These are phyloP conservation scores for Clavispora vitiphila DNA, from an alignment of 805 yeast genomes.

Conservation along the genomic window DNA sequence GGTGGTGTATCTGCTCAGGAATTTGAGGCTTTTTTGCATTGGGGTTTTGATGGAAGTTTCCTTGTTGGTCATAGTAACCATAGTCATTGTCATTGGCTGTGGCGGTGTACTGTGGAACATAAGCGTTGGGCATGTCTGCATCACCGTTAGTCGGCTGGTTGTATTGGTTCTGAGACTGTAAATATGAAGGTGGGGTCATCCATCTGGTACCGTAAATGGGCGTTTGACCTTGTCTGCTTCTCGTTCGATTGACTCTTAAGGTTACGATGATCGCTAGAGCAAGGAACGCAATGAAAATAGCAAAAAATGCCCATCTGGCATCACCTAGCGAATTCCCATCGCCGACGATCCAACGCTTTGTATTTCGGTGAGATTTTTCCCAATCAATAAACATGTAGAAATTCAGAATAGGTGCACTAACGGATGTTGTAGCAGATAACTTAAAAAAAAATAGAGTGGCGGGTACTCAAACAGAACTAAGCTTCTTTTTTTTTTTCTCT, in stretches of 20 bases:
- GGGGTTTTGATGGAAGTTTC: conserved; percentile 27
- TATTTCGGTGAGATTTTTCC: not conserved
- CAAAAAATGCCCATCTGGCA: conserved; percentile 65
- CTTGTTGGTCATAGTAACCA: conserved; percentile 69
- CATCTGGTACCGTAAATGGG: conserved; percentile 77
- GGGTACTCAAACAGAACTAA: too few species aligned
- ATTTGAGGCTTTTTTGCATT: conserved; percentile 13
- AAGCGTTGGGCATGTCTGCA: conserved; percentile 35
- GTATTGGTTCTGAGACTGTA: conserved; percentile 58
- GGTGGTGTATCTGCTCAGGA: conserved; percentile 12
- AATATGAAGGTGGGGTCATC: conserved; percentile 82
- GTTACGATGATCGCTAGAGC: conserved; percentile 46
- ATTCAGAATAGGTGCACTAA: too few species aligned
- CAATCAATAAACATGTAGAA: not conserved
- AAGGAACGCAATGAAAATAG: conserved; percentile 48
- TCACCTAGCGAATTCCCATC: conserved; percentile 18
- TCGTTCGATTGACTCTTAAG: conserved; percentile 48
- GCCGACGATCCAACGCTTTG: not conserved
- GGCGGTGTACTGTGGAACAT: conserved; percentile 67
- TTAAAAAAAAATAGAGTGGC: too few species aligned
- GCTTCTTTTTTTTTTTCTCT: too few species aligned
- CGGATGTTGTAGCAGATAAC: too few species aligned
- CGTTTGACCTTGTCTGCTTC: conserved; percentile 43
- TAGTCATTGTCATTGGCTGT: conserved; percentile 66
- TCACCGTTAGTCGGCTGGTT: conserved; percentile 39